Conservation (phyloP, 2,329 filamentous ascomycete genomes). For the Acrocalymma vagum region DNA sequence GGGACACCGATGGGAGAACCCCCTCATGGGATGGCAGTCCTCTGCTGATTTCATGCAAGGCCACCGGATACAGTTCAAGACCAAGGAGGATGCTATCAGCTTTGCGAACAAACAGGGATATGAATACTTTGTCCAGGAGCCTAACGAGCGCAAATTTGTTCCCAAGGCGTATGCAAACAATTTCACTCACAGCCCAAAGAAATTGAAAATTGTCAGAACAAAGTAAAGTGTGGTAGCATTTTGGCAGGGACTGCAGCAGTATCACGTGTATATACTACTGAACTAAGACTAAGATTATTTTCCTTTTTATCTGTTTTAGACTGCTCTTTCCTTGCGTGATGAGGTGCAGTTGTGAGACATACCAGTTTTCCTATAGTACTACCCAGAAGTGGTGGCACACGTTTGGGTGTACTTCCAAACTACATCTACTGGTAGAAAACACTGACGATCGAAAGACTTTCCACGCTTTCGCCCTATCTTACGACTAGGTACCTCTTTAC, state of each 20-base stretch:
- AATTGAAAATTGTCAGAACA: constrained; percentile 82
- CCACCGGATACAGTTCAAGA: constrained; percentile 87
- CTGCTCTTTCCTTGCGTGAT: too few species aligned
- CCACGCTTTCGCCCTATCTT: too few species aligned
- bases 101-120: constrained; percentile 99
- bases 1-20: constrained; percentile 98
- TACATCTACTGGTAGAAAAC: too few species aligned
- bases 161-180: constrained; percentile 98
- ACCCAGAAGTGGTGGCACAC: too few species aligned
- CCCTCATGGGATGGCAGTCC: constrained; percentile 98
- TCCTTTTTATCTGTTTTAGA: constrained; percentile 10
- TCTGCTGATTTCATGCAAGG: constrained; percentile 95
- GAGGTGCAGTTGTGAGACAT: too few species aligned
- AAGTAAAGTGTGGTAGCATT: constrained; percentile 82
- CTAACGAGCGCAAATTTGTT: constrained; percentile 83
- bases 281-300: constrained; percentile 13
- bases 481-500: too few species aligned
- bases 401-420: too few species aligned
- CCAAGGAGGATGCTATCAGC: constrained; percentile 90
- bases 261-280: constrained; percentile 37
- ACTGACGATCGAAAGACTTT: too few species aligned
- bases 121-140: constrained; percentile 98
- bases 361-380: too few species aligned
- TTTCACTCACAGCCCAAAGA: constrained; percentile 84
- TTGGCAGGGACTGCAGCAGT: too few species aligned